Base-by-base conservation (phyloP, 257 asterid genomes). In the Verbena officinalis region DNA sequence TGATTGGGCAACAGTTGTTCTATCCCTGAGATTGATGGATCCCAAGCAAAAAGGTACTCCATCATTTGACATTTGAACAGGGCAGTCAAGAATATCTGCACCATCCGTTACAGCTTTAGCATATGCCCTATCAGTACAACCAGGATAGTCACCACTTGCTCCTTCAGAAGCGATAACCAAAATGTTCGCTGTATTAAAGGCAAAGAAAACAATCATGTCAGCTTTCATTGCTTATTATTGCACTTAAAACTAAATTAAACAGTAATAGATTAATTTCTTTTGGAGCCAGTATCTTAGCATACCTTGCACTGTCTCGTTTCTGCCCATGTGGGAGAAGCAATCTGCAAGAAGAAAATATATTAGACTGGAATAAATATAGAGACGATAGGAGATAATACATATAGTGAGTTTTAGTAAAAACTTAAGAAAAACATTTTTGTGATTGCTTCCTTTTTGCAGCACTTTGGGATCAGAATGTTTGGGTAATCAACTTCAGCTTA, bases 131-230 rank as follows among this genome's bases (percentile, higher is more conserved):
- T 93, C 73, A 4, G 97, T 93, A 68, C 97, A 87, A n/a, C 95
- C 97, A 38, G 99, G 95, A 71, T 80, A 87, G 42, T 65, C 79
- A 31, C 97, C 99, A 67, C 97, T 87, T 56, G 95, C 95, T 77
- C 97, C 99, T 82, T 90, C 96, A 15, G 63, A 33, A 54, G 99
- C 64, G 65, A 90, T 80, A 20, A 93, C 75, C 86, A 64, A 74
- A 70, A 86, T 24, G 7, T 71, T 57, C 31, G 54, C 96, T 92
- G 95, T 68, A 83, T 55, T 17, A 15, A 40, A 27, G 53, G 42
- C 40, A 51, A 23, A 38, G 43, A 75, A 45, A 19, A 20, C 13
- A 11, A 31, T n/a, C 23, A 1, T 31, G 64, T 64, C 63, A 69
- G 20, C 14, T 65, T 64, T 19, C 51, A 48, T 9, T 27, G 66